Evolutionary conservation across 371 early-diverging fungal species (phyloP), one percentile per base, ranked within the genome.

Genomic region (Gilbertella persicaria): DNA sequence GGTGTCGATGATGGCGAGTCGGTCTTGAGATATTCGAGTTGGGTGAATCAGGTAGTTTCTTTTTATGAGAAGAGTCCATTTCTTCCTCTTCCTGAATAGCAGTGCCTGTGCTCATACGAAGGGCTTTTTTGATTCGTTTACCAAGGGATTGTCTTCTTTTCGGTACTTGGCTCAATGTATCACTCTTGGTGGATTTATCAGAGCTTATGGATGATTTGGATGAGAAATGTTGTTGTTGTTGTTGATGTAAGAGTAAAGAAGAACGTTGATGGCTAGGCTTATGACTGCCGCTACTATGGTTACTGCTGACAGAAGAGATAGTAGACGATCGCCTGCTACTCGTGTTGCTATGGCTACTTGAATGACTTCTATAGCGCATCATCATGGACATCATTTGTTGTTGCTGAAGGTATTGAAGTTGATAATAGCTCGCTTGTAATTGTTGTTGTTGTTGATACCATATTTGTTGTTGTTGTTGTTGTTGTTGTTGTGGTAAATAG

Each of bases 131-230:
- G n/a, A 63, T 50, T 36, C 50, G 33, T 42, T 57, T 63, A 29
- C 64, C 51, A 7, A 63, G 35, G 4, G 64, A 63, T 50, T 60
- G 61, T 47, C 61, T 54, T 60, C 61, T 28, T 40, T 60, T 60
- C 14, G 55, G 54, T n/a, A 43, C 20, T 37, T 48, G 49, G 8
- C n/a, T n/a, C n/a, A 14, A 20, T 28, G 26, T 14, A 44, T 2
- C 13, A n/a, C 16, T 1, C 23, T 19, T 21, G 8, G 23, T 33
- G 8, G 33, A 33, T 33, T 33, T 33, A 12, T 17, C 5, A 16
- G 39, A 39, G 5, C 39, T 3, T 38, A 17, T 26, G 28, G 54
- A 24, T 16, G 37, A 36, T 16, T 8, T 13, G 10, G 33, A 33
- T 10, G 33, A 33, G 7, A 55, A 55, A 36, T 51, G 63, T 16